Evolutionary conservation across 208 protist genomes (phyloP).

Genomic region (Leishmania aethiopica): DNA sequence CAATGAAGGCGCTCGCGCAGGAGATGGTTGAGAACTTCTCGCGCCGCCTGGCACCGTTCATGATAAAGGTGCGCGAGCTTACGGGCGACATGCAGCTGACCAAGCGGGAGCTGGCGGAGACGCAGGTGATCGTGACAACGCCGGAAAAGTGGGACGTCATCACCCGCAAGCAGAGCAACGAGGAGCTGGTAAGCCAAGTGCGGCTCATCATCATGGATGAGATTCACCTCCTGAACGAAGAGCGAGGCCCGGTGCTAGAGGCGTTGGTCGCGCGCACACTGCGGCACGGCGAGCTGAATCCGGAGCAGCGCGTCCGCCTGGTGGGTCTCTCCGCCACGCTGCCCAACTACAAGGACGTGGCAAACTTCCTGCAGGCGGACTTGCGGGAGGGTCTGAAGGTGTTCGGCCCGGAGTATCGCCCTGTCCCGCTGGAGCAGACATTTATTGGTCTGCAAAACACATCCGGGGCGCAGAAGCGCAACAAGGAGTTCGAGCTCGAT

Average conservation of each 20-base stretch:
- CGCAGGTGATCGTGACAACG: conserved; percentile 99
- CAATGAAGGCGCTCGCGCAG: conserved; percentile 99
- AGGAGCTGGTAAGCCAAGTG: conserved; percentile 88
- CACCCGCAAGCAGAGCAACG: conserved; percentile 98
- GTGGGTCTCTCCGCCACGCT: conserved; percentile 99
- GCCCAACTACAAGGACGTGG: conserved; percentile 99
- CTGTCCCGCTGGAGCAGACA: conserved; percentile 96
- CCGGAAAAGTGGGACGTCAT: conserved; percentile 99
- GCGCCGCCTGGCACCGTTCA: conserved; percentile 87
- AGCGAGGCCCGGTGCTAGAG: conserved; percentile 98
- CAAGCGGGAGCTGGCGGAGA: conserved; percentile 95
- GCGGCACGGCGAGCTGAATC: conserved; percentile 90
- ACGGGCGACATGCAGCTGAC: conserved; percentile 99
- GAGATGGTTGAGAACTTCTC: conserved; percentile 98
- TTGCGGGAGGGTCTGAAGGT: conserved; percentile 94
- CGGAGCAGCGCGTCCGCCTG: conserved; percentile 92
- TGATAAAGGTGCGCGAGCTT: conserved; percentile 95
- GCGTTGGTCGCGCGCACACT: conserved; percentile 98
- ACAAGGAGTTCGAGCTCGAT: conserved; percentile 74
- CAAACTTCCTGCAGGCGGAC: conserved; percentile 96
- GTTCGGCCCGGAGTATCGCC: conserved; percentile 96
- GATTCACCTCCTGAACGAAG: conserved; percentile 99
- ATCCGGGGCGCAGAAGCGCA: conserved; percentile 27
- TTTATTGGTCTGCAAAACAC: conserved; percentile 93
- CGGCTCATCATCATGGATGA: conserved; percentile 99